Evolutionary conservation across 805 yeast species (phyloP).

Genomic region (Blastobotrys robertii): DNA sequence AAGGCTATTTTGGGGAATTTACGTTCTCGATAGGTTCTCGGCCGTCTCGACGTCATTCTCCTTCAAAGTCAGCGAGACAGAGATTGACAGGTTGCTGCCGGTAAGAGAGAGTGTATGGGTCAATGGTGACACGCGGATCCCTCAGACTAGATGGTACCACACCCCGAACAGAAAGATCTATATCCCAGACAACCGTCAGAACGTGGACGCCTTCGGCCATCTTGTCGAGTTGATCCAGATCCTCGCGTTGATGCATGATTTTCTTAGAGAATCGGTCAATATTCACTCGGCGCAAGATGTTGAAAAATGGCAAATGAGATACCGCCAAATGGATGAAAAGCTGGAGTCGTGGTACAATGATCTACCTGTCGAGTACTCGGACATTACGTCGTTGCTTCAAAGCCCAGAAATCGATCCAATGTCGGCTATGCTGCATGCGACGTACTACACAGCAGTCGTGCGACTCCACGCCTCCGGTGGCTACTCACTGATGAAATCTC

Average conservation of each 20-base stretch:
- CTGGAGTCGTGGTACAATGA: conserved; percentile 17
- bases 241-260: conserved; percentile 19
- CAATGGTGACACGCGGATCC: conserved; percentile 1
- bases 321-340: conserved; percentile 14
- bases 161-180: conserved; percentile 4
- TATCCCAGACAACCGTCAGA: conserved; percentile 1
- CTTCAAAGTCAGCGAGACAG: conserved; percentile 17
- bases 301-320: conserved; percentile 19
- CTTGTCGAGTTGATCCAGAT: conserved; percentile 16
- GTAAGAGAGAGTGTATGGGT: conserved; percentile 9
- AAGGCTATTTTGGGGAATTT: conserved; percentile 21
- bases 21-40: conserved; percentile 17
- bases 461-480: conserved; percentile 22
- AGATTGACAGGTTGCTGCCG: conserved; percentile 16
- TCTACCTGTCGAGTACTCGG: conserved; percentile 10
- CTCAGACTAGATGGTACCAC: conserved; percentile 9
- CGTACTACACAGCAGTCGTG: conserved; percentile 18
- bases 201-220: conserved; percentile 14
- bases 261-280: conserved; percentile 17
- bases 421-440: conserved; percentile 15
- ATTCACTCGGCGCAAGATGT: conserved; percentile 17
- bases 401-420: conserved; percentile 9
- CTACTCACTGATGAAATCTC: conserved; percentile 17
- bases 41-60: conserved; percentile 19
- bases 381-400: conserved; percentile 2